Evolutionary conservation across 345 rosid species (phyloP).

Genomic region (Pistacia atlantica): DNA sequence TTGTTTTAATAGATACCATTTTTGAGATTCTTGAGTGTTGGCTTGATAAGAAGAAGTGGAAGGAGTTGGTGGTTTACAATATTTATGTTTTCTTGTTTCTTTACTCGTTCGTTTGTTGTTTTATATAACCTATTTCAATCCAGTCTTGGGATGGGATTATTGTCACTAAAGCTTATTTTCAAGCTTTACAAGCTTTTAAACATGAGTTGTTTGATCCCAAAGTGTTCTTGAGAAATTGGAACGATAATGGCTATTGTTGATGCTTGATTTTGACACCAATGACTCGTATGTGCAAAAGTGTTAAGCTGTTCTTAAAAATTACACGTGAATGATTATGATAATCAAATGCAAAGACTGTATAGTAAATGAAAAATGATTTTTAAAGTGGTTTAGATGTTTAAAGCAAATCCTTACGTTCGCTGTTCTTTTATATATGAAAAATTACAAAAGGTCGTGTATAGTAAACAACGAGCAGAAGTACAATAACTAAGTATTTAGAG

Average conservation of each 20-base stretch:
- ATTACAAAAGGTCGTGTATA: too few relatives aligned
- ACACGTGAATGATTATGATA: too few relatives aligned
- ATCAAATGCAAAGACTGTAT: too few relatives aligned
- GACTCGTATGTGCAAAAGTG: too few relatives aligned
- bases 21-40: slow-evolving; percentile 14
- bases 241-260: slow-evolving; percentile 44
- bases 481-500: too few relatives aligned
- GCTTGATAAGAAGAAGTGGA: slow-evolving; percentile 30
- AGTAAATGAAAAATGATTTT: too few relatives aligned
- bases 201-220: slow-evolving; percentile 64
- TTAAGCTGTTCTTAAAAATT: too few relatives aligned
- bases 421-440: too few relatives aligned
- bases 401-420: too few relatives aligned
- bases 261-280: too few relatives aligned
- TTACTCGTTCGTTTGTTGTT: slow-evolving; percentile 14
- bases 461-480: too few relatives aligned
- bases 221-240: slow-evolving; percentile 82
- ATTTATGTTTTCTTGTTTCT: slow-evolving; percentile 17
- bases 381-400: too few relatives aligned
- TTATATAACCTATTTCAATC: slow-evolving; percentile 33
- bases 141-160: slow-evolving; percentile 70
- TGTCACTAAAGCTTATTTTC: slow-evolving; percentile 75
- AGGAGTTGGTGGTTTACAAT: background rate
- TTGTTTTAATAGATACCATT: slow-evolving; percentile 9
- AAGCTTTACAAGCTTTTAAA: slow-evolving; percentile 74